Base-by-base conservation (phyloP, 2,329 filamentous ascomycete genomes). In the Fusarium anguioides region DNA sequence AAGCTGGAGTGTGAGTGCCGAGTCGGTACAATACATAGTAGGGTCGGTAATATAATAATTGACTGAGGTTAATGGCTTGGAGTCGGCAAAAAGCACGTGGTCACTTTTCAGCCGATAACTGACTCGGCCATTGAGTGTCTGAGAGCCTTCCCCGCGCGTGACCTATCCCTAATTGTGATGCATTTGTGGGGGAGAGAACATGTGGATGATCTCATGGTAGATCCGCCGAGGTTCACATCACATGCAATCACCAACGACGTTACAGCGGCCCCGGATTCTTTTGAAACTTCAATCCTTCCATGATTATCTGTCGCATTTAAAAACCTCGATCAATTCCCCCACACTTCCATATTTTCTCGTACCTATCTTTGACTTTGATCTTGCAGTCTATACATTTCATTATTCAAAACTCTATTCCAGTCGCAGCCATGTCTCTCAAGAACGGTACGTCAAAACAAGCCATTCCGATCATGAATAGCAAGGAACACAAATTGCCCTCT, bases 351-450 rank as follows among this genome's bases (percentile, higher is more conserved):
- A 20, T 41, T 24, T 42, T 55, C 48, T 40, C 46, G 24, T 49
- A 47, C 36, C 56, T 44, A 27, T 9, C 20, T 49, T 23, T 20
- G 27, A 49, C 11, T 60, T 46, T 23, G 24, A 48, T 42, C 40
- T 58, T 23, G 37, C 20, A 36, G 47, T 65, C 18, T 35, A 17
- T n/a, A 26, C 49, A 26, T 12, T 14, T 18, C 23, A 45, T 21
- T 41, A 11, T 15, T 42, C 41, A 46, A 12, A 31, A 20, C 12
- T 36, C 21, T 41, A n/a, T n/a, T n/a, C n/a, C 2, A 27, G n/a
- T 23, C 61, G 57, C 65, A 80, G 85, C 70, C 72, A 93, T 93
- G 91, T 84, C 88, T 86, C 85, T 93, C 81, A 89, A 89, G 81
- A 89, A 90, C 82, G 86, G 91, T 92, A 83, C 71, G 84, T 78